Evolutionary conservation across 139 green algal species (phyloP).

Genomic region (Tetradesmus obliquus): DNA sequence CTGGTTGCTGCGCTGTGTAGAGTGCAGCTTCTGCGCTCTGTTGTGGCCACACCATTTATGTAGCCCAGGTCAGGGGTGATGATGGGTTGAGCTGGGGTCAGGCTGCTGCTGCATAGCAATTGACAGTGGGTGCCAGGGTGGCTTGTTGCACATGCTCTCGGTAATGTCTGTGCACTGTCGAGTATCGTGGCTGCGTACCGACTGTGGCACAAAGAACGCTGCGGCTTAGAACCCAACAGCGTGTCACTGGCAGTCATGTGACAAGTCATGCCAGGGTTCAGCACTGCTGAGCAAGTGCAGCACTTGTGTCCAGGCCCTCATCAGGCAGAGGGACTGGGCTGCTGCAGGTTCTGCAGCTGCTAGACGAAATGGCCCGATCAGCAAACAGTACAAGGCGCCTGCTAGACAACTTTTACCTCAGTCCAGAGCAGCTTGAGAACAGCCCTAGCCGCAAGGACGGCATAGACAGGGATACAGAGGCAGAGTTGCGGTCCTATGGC

Average conservation of each 20-base stretch:
- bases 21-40: neutral
- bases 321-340: neutral
- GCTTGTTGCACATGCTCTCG: too few species aligned
- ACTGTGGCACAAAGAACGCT: too few species aligned
- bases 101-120: neutral
- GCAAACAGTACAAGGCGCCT: neutral
- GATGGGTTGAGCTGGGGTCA: neutral
- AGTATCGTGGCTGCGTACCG: too few species aligned
- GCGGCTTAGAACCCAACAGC: neutral
- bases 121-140: neutral
- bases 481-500: conserved; percentile 78
- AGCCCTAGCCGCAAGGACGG: conserved; percentile 78
- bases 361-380: neutral
- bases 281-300: neutral
- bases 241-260: neutral
- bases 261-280: neutral
- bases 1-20: neutral
- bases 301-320: neutral
- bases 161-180: too few species aligned
- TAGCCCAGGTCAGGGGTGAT: neutral
- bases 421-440: conserved; percentile 75
- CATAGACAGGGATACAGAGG: conserved; percentile 82
- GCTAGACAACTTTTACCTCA: conserved; percentile 93
- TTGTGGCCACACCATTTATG: neutral
- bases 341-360: neutral